Base-by-base conservation (phyloP, 129 eudicot genomes). In the Tagetes erecta region DNA sequence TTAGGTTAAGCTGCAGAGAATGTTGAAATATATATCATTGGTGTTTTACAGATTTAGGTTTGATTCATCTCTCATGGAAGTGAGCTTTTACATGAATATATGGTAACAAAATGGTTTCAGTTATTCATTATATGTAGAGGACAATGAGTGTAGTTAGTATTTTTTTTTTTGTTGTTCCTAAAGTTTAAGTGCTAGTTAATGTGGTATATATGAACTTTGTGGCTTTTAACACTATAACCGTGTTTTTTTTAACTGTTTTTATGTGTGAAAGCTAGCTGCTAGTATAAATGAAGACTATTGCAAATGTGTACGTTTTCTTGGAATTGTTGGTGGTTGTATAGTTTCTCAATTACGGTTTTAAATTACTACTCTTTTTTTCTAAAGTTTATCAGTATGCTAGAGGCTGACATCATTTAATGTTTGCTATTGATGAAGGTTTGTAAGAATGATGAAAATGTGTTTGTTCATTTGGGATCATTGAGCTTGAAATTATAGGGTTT, bases 211-310 rank as follows among this genome's bases (percentile, higher is more conserved):
- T 58, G 51, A 68, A 40, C 35, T 36, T 41, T 68, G 42, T 58
- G 49, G 35, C 81, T 68, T 68, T 37, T 37, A 20, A 14, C 52
- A 45, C 62, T 47, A 45, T 68, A 77, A 68, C 35, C 57, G 63
- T 68, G 3, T 47, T 68, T 77, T 68, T 55, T 5, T 70, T 57
- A 36, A 13, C 62, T 4, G 71, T 71, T 63, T 74, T 20, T 11
- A 41, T 77, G 14, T 60, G 4, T 57, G 42, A 44, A 46, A 56
- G 50, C 59, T 57, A 45, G 42, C 57, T 39, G 30, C n/a, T 68
- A 76, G 81, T 77, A 57, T 63, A 68, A 6, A 57, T 77, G 81
- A 77, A 68, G 81, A 45, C 56, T 45, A 8, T 68, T 68, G 75
- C 70, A 46, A 51, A 58, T 58, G 80, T 76, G 51, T 42, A 6